Evolutionary conservation across 2,329 filamentous ascomycete species (phyloP).

Genomic region (Coniella vitis): DNA sequence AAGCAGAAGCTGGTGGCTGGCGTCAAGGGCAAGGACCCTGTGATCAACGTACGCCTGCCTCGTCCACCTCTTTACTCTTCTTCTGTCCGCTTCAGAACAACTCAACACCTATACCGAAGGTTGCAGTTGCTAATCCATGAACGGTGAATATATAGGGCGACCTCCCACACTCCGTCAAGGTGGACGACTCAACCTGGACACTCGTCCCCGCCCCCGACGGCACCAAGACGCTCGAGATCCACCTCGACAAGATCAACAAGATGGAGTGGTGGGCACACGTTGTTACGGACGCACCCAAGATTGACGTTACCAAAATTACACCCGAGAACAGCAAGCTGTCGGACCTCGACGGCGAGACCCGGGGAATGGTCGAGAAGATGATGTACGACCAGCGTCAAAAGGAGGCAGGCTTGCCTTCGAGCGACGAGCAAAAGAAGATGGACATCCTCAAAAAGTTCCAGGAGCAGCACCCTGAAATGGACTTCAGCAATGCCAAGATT

Average conservation of each 20-base stretch:
- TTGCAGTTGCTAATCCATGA: neutral
- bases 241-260: slow-evolving; percentile 94
- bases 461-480: slow-evolving; percentile 66
- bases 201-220: slow-evolving; percentile 67
- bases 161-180: slow-evolving; percentile 69
- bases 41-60: slow-evolving; percentile 60
- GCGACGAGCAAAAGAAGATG: slow-evolving; percentile 91
- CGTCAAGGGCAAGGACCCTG: slow-evolving; percentile 80
- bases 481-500: slow-evolving; percentile 65
- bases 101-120: too few relatives aligned
- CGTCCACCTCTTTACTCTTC: neutral
- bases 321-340: slow-evolving; percentile 88
- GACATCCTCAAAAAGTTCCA: slow-evolving; percentile 94
- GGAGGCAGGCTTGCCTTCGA: slow-evolving; percentile 80
- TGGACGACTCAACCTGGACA: slow-evolving; percentile 94
- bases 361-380: slow-evolving; percentile 99
- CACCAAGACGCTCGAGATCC: slow-evolving; percentile 63
- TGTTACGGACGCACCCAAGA: slow-evolving; percentile 76
- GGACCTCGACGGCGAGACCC: slow-evolving; percentile 90
- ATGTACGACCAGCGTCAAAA: slow-evolving; percentile 99
- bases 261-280: slow-evolving; percentile 98
- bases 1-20: slow-evolving; percentile 71
- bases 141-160: slow-evolving; percentile 55
- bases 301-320: slow-evolving; percentile 91
- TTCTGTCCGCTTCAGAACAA: too few relatives aligned